Base-by-base conservation (phyloP, 352 stramenopile species). In the Globisporangium canariense region DNA sequence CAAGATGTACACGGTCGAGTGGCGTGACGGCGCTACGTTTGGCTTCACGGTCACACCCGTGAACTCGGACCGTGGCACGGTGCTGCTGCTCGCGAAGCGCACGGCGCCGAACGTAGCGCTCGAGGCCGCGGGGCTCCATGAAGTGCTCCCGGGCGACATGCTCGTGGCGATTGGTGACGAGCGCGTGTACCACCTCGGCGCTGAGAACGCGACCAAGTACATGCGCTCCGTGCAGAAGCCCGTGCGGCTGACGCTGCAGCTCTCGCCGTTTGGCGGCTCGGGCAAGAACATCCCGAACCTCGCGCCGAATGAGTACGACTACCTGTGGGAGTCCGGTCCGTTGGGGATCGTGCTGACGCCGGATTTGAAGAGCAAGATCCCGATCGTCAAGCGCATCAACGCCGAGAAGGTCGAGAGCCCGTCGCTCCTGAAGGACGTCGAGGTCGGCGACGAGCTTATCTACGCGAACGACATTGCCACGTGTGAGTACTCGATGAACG, bases 381-480 rank as follows among this genome's bases (percentile, higher is more conserved):
- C 86, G 0, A 69, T 90, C n/a, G 81, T 94, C 28, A 94, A 94
- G 70, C 68, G 86, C 8, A 78, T 94, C 49, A 88, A 81, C 13
- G 71, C 76, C 58, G 61, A 66, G 28, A 90, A 90, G 50, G 73
- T 78, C 2, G 80, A 86, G 36, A 80, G 65, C 22, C 64, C 69
- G 4, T 61, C 74, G 20, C 68, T 88, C 2, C 67, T 88, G 61
- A 66, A 73, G 0, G 76, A 90, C 46, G 77, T 90, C 11, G 64
- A 49, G 1, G 62, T 93, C 0, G 79, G 79, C 1, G 81, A 94
- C 58, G 77, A 90, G 61, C 77, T 94, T 51, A 73, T 93, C 34
- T 94, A 94, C 68, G 83, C 86, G 52, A 94, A 94, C 65, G 73
- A 91, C 59, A 79, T 87, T 50, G 72, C 77, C 0, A 87, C 86